Evolutionary conservation across 176 grass and related monocot species (phyloP), one percentile per base, ranked within the genome.

Genomic region (Paspalum notatum): DNA sequence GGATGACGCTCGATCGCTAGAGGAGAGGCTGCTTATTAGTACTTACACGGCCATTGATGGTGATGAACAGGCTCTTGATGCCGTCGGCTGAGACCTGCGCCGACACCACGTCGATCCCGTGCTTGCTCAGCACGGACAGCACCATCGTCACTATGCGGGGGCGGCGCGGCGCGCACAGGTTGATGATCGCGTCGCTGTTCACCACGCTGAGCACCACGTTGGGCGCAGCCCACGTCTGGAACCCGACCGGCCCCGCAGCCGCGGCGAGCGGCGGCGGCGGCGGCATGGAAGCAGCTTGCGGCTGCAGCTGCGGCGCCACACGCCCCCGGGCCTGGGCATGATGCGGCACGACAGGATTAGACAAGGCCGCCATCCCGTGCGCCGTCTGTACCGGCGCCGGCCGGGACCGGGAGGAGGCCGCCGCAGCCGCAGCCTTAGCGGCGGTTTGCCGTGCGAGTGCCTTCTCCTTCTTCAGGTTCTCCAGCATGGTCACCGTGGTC

Each of bases 151-250:
- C 46, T 24, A 91, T 43, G 3, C 85, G 54, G 0, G 15, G 24
- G 13, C 39, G 89, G 77, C 80, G 77, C 2, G 45, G 18, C 5
- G n/a, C 3, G 44, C 85, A 87, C 2, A 94, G 9, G 52, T 22
- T 83, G 89, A 98, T 85, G 62, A 70, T 75, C 1, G 92, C 95
- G 10, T 91, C 81, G 8, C 59, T 40, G 2, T 86, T 78, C 0
- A 55, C 22, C n/a, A 94, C 72, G 57, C 61, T 94, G 6, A 98
- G 71, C 57, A 89, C 85, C 2, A 91, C 74, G 46, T 90, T 87
- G 1, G 82, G 74, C 12, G 79, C 85, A 0, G 87, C 74, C 95
- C 91, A 97, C 0, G 92, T 92, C 69, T 90, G 85, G 9, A 94
- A 71, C 20, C 76, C 60, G 32, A 55, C 71, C 18, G 71, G 32